phyloP scores from a whole-genome alignment of 257 asterid genomes.

The Nicotiana tabacum region DNA sequence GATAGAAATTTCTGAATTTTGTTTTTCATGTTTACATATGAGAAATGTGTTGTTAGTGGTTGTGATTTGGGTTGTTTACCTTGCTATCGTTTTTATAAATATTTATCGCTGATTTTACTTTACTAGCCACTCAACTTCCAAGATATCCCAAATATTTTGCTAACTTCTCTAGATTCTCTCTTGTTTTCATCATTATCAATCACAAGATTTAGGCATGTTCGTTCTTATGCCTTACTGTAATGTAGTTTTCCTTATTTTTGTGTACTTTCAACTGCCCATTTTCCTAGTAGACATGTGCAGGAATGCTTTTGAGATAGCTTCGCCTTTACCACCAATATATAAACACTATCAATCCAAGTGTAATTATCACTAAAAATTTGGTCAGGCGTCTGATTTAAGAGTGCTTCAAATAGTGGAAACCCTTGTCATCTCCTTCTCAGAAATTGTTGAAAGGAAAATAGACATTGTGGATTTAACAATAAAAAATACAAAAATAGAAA shows the following conservation, averaged over 20 bases:
- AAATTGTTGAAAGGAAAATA: not conserved
- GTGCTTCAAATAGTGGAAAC: not conserved
- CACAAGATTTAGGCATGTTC: not conserved
- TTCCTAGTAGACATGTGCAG: not conserved
- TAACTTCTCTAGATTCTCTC: not conserved
- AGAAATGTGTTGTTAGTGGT: not conserved
- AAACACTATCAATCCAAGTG: not conserved
- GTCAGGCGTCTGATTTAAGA: not conserved
- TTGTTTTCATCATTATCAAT: not conserved
- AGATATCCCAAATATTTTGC: not conserved
- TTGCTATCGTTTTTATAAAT: not conserved
- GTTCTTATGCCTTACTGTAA: not conserved
- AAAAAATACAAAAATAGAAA: no score
- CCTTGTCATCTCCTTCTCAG: not conserved
- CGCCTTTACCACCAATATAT: not conserved
- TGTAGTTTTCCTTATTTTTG: not conserved
- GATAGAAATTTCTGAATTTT: not conserved
- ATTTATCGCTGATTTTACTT: not conserved
- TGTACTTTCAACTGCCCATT: not conserved
- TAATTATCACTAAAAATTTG: not conserved
- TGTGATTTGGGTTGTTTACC: not conserved
- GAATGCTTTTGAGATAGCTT: not conserved
- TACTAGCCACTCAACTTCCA: not conserved
- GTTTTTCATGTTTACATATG: not conserved
- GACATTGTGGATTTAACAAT: not conserved